Conservation (phyloP, 2,329 filamentous ascomycete genomes). For the Fusarium stilboides region DNA sequence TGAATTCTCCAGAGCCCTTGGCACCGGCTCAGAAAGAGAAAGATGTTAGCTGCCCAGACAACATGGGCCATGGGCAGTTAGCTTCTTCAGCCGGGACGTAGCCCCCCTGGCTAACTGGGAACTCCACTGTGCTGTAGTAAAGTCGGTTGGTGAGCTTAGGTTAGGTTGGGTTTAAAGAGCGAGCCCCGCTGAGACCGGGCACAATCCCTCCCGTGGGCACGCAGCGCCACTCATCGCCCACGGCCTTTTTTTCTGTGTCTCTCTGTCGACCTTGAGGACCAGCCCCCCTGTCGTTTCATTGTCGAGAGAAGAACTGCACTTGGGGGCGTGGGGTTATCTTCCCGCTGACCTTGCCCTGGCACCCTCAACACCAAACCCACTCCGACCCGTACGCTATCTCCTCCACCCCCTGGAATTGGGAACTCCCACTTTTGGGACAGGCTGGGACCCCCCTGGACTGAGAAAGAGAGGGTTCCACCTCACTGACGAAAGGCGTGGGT, state of each 20-base stretch:
- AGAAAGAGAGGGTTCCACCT: slow-evolving; percentile 28
- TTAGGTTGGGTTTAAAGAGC: slow-evolving; percentile 16
- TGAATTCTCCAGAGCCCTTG: slow-evolving; percentile 15
- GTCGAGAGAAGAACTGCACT: slow-evolving; percentile 10
- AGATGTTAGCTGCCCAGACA: slow-evolving; percentile 36
- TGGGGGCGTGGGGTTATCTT: slow-evolving; percentile 43
- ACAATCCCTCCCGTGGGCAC: slow-evolving; percentile 34
- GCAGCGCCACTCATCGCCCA: slow-evolving; percentile 35
- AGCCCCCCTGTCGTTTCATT: slow-evolving; percentile 32
- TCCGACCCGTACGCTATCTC: slow-evolving; percentile 37
- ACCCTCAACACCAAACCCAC: slow-evolving; percentile 29
- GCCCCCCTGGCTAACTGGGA: slow-evolving; percentile 28
- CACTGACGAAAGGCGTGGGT: slow-evolving; percentile 48
- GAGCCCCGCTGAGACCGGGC: slow-evolving; percentile 40
- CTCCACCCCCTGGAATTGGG: slow-evolving; percentile 43
- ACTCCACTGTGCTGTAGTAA: slow-evolving; percentile 34
- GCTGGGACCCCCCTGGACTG: slow-evolving; percentile 36
- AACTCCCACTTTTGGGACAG: slow-evolving; percentile 37
- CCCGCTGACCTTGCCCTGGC: slow-evolving; percentile 38
- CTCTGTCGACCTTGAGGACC: slow-evolving; percentile 25
- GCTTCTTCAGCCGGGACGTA: slow-evolving; percentile 18
- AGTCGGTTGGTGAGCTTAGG: slow-evolving; percentile 30
- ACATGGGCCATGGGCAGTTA: slow-evolving; percentile 35
- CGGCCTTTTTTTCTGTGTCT: slow-evolving; percentile 10
- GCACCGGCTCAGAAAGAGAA: slow-evolving; percentile 25